Conservation (phyloP, 768 basidiomycete species). For the Chalciporus pseudorubinellus region DNA sequence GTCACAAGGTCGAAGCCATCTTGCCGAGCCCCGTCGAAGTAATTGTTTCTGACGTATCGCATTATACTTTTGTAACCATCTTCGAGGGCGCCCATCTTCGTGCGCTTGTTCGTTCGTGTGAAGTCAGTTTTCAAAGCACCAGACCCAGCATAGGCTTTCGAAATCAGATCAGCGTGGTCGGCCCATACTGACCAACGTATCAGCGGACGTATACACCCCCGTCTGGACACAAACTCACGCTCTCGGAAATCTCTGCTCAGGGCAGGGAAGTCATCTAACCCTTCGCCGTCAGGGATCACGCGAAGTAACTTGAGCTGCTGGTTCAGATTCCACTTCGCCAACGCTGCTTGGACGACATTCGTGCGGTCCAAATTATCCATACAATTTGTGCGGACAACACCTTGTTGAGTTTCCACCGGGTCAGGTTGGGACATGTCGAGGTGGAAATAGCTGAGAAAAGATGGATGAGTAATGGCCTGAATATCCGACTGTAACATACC, state of each 20-base stretch:
- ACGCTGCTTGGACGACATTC: constrained; percentile 90
- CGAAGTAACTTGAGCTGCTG: constrained; percentile 72
- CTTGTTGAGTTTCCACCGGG: constrained; percentile 62
- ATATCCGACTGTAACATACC: constrained; percentile 40
- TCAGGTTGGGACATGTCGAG: constrained; percentile 47
- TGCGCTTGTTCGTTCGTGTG: constrained; percentile 89
- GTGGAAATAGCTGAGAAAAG: constrained; percentile 67
- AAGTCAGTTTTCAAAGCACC: constrained; percentile 97
- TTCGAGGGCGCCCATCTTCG: constrained; percentile 72
- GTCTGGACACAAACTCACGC: constrained; percentile 47
- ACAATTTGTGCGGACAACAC: constrained; percentile 90
- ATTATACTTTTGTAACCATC: constrained; percentile 83
- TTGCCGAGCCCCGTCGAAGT: constrained; percentile 90
- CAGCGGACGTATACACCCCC: constrained; percentile 6
- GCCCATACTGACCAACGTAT: constrained; percentile 77
- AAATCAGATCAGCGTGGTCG: constrained; percentile 90
- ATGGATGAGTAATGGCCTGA: constrained; percentile 4
- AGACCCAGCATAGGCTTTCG: constrained; percentile 90
- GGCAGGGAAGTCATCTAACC: constrained; percentile 77
- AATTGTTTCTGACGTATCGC: constrained; percentile 94
- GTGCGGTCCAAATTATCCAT: constrained; percentile 98
- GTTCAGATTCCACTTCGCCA: constrained; percentile 84
- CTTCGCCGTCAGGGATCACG: constrained; percentile 65
- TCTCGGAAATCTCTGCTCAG: constrained; percentile 85
- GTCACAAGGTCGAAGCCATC: constrained; percentile 95